Base-by-base conservation (phyloP, 192 early-diverging fungal genomes). In the Backusella westeae region DNA sequence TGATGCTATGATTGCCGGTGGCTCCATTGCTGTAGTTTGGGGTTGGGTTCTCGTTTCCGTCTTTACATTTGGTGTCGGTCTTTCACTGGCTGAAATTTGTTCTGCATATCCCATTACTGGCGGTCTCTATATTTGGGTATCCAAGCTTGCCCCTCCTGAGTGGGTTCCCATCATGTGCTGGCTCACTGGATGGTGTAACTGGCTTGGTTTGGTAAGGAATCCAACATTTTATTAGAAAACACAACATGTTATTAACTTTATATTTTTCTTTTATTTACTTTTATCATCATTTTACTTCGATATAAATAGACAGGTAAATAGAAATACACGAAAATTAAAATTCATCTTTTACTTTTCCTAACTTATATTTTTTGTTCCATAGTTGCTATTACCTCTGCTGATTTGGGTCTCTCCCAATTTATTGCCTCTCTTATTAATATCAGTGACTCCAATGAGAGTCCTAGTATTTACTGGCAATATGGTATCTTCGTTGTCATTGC, bases 101-200 rank as follows among this genome's bases (percentile, higher is more conserved):
- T 82, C 80, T 19, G 80, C 85, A 32, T 86, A 79, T 75, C 86
- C 86, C 1, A 83, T 82, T 4, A 82, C 86, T 12, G 86, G 86
- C n/a, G 84, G 84, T 34, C 70, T 87, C 2, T 87, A 86, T 79
- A 80, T 85, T 59, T 88, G 87, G 87, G 79, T 79, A 36, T 85
- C 86, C 34, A 73, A 73, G 14, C 75, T 88, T 19, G 83, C 83
- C 0, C 76, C 75, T 21, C 68, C 78, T 19, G 73, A 80, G 32
- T 85, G 80, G 80, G 85, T 82, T 9, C 87, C 87, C 19, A 71
- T 88, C n/a, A 75, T 82, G n/a, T 86, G 82, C 26, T 88, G 84
- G 83, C 44, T 88, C 29, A 87, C 86, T 34, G 87, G 87, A 46
- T 88, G 82, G 52, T 84, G 80, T 63, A 87, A 87, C 42, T 87